Evolutionary conservation across 352 stramenopile species (phyloP), one percentile per base, ranked within the genome.

Genomic region (Globisporangium ultimum): DNA sequence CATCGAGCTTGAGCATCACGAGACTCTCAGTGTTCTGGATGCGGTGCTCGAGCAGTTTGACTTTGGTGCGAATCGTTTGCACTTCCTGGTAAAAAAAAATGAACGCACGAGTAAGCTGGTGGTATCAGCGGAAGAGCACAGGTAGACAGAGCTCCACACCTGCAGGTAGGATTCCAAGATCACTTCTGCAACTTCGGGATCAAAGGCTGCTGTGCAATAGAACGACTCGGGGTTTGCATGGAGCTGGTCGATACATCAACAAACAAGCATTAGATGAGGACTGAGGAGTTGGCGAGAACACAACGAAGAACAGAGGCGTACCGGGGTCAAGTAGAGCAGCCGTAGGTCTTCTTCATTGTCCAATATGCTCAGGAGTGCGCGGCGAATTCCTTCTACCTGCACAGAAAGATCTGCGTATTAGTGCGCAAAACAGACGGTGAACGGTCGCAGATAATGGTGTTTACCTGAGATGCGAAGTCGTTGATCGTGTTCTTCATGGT

Each of bases 1-100:
- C 79, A 67, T 89, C 79, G 53, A 89, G 73, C 58, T 89, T 83
- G 56, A 87, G 68, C 76, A 83, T 85, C 43, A 84, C 63, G 1
- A 86, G 60, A 51, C 78, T 88, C 80, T 36, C 28, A 0, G 79
- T 89, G 60, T 80, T 86, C 15, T 70, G 64, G 56, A 89, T 89
- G 22, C 77, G 77, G 40, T 84, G 74, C 50, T 87, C 75, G 48
- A 89, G 70, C 36, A 89, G 46, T 1, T 71, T 61, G 36, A 74
- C 76, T 58, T 87, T 86, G 42, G 79, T 87, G 18, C 77, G 72
- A 21, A 77, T 86, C 4, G 78, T 74, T 63, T 79, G 75, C 48
- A 86, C 84, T 48, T 88, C 72, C 46, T 84, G 72, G 1, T 61
- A 47, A 11, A 36, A 10, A 36, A 10, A 28, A 28, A 5, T 28